Evolutionary conservation across 306 rosid species (phyloP).

Genomic region (Castanea sativa): DNA sequence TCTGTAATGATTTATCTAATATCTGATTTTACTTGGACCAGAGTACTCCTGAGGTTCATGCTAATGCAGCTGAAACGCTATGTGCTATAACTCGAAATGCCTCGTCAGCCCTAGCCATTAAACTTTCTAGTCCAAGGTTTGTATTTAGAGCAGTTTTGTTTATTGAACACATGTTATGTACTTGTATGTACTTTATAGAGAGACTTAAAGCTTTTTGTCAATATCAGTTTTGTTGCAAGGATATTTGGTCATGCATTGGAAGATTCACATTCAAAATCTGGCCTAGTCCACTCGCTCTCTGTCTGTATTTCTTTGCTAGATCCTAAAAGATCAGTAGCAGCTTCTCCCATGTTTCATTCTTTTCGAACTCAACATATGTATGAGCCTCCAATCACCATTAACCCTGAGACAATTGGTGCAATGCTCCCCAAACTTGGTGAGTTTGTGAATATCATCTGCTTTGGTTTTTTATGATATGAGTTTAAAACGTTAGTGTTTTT

Average conservation of each 20-base stretch:
- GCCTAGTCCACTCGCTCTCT: conserved; percentile 87
- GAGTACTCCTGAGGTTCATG: conserved; percentile 94
- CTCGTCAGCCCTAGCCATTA: conserved; percentile 80
- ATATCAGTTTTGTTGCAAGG: conserved; percentile 73
- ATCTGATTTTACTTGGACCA: conserved; percentile 37
- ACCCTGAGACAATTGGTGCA: conserved; percentile 78
- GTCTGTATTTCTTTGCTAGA: conserved; percentile 96
- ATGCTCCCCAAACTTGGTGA: conserved; percentile 89
- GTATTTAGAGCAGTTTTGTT: conserved; percentile 22
- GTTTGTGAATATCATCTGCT: conserved; percentile 18
- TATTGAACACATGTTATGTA: neutral
- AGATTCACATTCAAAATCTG: conserved; percentile 74
- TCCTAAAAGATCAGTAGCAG: conserved; percentile 69
- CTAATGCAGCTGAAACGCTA: conserved; percentile 90
- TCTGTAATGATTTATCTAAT: conserved; percentile 25
- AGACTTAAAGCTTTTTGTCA: conserved; percentile 13
- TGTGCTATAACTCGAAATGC: conserved; percentile 85
- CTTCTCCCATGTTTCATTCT: conserved; percentile 77
- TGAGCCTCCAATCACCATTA: conserved; percentile 72
- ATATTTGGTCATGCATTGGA: conserved; percentile 86
- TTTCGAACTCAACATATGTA: conserved; percentile 87
- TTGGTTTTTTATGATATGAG: conserved; percentile 5
- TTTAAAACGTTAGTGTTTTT: neutral
- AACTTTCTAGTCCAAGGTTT: conserved; percentile 95
- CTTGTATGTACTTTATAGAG: neutral